These are phyloP conservation scores for Sporothrix luriei DNA, from an alignment of 2,329 filamentous ascomycete species.

Conservation along the genomic window DNA sequence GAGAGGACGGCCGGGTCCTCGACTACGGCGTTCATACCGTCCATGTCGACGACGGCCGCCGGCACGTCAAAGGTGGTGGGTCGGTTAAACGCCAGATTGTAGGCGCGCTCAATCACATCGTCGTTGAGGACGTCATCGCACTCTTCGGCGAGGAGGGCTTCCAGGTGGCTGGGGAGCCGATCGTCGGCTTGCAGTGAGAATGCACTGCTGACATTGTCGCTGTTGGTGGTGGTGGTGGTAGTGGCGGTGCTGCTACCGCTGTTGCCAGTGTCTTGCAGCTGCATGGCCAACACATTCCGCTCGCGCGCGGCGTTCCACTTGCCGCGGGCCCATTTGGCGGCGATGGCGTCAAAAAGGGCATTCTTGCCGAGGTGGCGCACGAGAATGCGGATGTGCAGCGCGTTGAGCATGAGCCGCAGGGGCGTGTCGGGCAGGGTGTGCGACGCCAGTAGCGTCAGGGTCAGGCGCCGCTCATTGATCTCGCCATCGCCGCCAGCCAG, in stretches of 20 bases:
- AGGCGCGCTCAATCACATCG: slow-evolving; percentile 77
- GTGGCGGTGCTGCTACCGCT: neutral
- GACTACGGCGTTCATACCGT: slow-evolving; percentile 79
- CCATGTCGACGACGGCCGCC: slow-evolving; percentile 59
- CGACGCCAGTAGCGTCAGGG: slow-evolving; percentile 84
- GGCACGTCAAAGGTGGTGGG: slow-evolving; percentile 69
- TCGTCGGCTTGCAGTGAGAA: slow-evolving; percentile 51
- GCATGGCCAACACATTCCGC: slow-evolving; percentile 56
- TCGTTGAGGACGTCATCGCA: slow-evolving; percentile 80
- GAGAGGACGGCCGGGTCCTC: slow-evolving; percentile 83
- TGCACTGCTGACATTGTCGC: slow-evolving; percentile 37
- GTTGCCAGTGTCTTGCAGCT: slow-evolving; percentile 43
- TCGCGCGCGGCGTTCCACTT: slow-evolving; percentile 81
- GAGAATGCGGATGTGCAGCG: slow-evolving; percentile 85
- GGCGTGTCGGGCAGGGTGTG: slow-evolving; percentile 84
- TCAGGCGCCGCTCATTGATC: slow-evolving; percentile 82
- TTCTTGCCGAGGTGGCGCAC: slow-evolving; percentile 75
- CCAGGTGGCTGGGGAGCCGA: slow-evolving; percentile 74
- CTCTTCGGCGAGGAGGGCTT: slow-evolving; percentile 72
- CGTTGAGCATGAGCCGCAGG: slow-evolving; percentile 83
- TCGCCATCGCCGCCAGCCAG: slow-evolving; percentile 87
- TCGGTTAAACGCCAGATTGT: slow-evolving; percentile 86
- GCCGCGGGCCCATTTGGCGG: slow-evolving; percentile 70
- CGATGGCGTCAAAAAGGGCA: slow-evolving; percentile 68
- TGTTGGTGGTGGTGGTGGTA: too few species aligned